Percentiles rank a stretch among this genome's conserved stretches.
phyloP scores from a whole-genome alignment of 148 eudicot genomes.

The Chenopodium berlandieri region DNA sequence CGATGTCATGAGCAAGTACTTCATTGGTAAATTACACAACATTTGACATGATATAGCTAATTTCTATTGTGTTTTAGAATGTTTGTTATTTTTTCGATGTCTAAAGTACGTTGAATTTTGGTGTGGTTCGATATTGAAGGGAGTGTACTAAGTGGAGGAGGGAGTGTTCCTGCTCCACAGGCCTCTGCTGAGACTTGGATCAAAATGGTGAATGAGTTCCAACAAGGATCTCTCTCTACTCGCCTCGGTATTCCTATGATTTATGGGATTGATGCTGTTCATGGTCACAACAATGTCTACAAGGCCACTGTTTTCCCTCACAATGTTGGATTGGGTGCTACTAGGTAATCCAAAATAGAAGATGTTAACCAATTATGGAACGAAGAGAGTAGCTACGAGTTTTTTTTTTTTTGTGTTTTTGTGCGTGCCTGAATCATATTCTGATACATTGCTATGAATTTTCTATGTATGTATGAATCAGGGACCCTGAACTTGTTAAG shows the following conservation, averaged over 20 bases:
- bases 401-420: no score
- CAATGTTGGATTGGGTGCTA: slow-evolving; percentile 79
- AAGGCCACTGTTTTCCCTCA: slow-evolving; percentile 85
- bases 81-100: background rate
- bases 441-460: background rate
- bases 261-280: slow-evolving; percentile 91
- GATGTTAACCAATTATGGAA: no score
- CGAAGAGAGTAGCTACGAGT: no score
- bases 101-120: background rate
- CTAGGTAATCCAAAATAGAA: slow-evolving; percentile 35
- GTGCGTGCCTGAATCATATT: no score
- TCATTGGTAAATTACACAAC: slow-evolving; percentile 41
- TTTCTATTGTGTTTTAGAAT: background rate
- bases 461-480: slow-evolving; percentile 16
- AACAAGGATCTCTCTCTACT: slow-evolving; percentile 64
- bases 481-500: slow-evolving; percentile 67
- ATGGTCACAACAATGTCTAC: slow-evolving; percentile 72
- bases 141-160: slow-evolving; percentile 81
- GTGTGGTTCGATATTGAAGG: slow-evolving; percentile 36
- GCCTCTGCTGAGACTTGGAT: slow-evolving; percentile 73
- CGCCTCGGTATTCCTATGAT: slow-evolving; percentile 81
- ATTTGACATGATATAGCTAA: background rate
- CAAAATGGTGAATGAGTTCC: slow-evolving; percentile 74
- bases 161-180: slow-evolving; percentile 60
- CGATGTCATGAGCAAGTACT: slow-evolving; percentile 60